phyloP scores from a whole-genome alignment of 371 early-diverging fungal species.

The Mycotypha africana region DNA sequence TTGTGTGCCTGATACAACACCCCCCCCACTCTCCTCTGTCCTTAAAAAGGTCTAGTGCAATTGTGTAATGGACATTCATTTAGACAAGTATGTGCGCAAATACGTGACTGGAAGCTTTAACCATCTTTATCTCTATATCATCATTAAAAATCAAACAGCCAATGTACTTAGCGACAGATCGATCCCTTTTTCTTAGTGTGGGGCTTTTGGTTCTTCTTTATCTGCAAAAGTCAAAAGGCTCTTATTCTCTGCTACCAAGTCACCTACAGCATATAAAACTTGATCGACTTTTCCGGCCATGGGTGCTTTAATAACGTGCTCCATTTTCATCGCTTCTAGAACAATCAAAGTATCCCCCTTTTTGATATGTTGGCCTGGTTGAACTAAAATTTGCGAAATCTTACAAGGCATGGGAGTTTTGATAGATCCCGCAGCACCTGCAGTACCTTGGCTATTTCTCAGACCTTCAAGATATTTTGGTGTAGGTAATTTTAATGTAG shows the following conservation, averaged over 20 bases:
- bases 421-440: conserved; percentile 72
- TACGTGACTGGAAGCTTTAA: too few relatives aligned
- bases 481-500: conserved; percentile 55
- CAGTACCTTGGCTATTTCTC: conserved; percentile 33
- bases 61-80: too few relatives aligned
- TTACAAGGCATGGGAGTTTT: conserved; percentile 96
- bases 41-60: too few relatives aligned
- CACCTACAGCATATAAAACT: conserved; percentile 78
- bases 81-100: too few relatives aligned
- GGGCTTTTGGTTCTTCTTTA: too few relatives aligned
- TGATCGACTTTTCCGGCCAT: conserved; percentile 67
- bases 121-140: too few relatives aligned
- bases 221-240: conserved; percentile 70
- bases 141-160: too few relatives aligned
- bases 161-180: too few relatives aligned
- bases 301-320: conserved; percentile 90
- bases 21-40: too few relatives aligned
- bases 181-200: too few relatives aligned
- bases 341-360: conserved; percentile 81
- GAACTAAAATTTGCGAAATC: conserved; percentile 81
- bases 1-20: too few relatives aligned
- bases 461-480: conserved; percentile 51
- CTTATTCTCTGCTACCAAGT: conserved; percentile 87
- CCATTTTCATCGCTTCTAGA: conserved; percentile 99
- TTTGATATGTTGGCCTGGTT: conserved; percentile 78